Evolutionary conservation across 2,329 filamentous ascomycete species (phyloP), one percentile per base, ranked within the genome.

Genomic region (Aspergillus fumigatus): DNA sequence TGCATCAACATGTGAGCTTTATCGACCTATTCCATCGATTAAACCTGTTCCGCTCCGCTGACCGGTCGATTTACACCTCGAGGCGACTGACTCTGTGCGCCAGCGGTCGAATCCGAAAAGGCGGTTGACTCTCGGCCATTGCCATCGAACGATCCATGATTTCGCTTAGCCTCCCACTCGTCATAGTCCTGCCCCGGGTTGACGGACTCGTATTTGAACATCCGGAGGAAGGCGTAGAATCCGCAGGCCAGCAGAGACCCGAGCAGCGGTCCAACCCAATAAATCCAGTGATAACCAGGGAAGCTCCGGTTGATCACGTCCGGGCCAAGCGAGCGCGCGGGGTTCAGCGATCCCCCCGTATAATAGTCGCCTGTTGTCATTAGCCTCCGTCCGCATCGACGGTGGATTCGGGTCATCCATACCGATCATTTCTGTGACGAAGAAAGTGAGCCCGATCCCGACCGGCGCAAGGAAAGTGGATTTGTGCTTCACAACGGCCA

Each of bases 401-500:
- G 50, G 50, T 41, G 19, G 49, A 17, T 35, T 1, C 5, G 11
- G 29, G 11, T n/a, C 0, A 14, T 3, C 1, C 65, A 32, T 67
- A 71, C 79, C 80, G 3, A 77, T 73, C 51, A 84, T 59, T 56
- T 84, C 79, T 0, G 77, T 76, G 47, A 90, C 80, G 70, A 91
- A 90, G 53, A 91, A 79, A 0, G 87, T 79, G 2, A 90, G 72
- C 1, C 89, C 89, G 62, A 92, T 89, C 11, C 86, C 87, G 3
- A 91, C 75, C 0, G 88, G 88, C 0, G 88, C 88, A 1, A 90
- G 74, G 67, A 81, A 89, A 0, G 88, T 91, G 2, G 84, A 84
- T 48, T 86, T 85, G 70, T 90, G 87, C 74, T 91, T 90, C 69
- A 90, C 87, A 3, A 84, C 83, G 0, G 87, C 87, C 48, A 90